Base-by-base conservation (phyloP, 192 early-diverging fungal genomes). In the Backusella sp. region DNA sequence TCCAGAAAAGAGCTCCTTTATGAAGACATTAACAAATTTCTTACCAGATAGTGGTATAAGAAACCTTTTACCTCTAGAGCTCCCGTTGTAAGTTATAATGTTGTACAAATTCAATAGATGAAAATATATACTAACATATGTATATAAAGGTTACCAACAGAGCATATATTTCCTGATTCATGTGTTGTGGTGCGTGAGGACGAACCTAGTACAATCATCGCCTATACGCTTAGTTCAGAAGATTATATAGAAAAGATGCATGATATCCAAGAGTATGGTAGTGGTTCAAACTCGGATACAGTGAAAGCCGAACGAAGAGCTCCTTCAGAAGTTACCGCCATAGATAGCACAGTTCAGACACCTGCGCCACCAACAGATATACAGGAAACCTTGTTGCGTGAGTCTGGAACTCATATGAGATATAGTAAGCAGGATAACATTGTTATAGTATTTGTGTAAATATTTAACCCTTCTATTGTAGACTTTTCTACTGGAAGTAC, bases 161-260 rank as follows among this genome's bases (percentile, higher is more conserved):
- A 97, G 70, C 96, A 99, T 76, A 84, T 99, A 4, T 92, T 99
- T 70, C 86, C 90, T 9, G 94, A 94, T 66, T 96, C 96, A 1
- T 86, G 86, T 21, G 89, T 98, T 46, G 91, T 98, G 56, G 90
- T 97, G 11, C 89, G 95, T 62, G 96, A 98, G 77, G 90, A 94
- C 70, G 96, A 98, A 76, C 96, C 96, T 2, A 94, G 94, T 76
- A 95, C 96, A 0, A 97, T 98, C 71, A 95, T 98, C 72, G 93
- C 97, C 3, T 92, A 94, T 79, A 92, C 97, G 0, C 83, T 98
- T 37, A 91, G 90, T 59, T 94, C 90, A 1, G 82, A 86, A 49
- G 88, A 92, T 26, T 94, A 94, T 53, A 80, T 89, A 12, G 86
- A 89, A n/a, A 90, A 93, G 73, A 84, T 94, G 32, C 84, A 84